phyloP scores from a whole-genome alignment of 352 stramenopile species.

The Globisporangium emineosum region DNA sequence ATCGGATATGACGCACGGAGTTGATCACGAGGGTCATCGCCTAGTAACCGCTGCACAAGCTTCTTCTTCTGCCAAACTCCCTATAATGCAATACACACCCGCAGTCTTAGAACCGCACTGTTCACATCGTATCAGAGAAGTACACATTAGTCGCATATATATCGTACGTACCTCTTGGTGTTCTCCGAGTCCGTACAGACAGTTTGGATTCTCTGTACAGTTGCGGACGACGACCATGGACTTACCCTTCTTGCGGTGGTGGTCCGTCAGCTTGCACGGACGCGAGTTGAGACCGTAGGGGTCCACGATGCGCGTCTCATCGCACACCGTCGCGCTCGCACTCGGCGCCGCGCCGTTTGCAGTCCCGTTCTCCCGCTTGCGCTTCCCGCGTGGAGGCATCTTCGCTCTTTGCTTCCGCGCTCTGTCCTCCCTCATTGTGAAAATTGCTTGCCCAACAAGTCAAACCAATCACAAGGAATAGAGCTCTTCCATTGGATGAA shows the following conservation, averaged over 20 bases:
- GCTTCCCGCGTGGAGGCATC: constrained; percentile 33
- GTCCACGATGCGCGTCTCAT: constrained; percentile 42
- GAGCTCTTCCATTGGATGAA: constrained; percentile 3
- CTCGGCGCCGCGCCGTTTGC: constrained; percentile 4
- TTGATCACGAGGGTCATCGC: constrained; percentile 63
- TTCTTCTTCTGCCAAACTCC: constrained; percentile 67
- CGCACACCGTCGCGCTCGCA: constrained; percentile 18
- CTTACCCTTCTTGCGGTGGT: constrained; percentile 56
- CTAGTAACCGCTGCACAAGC: constrained; percentile 51
- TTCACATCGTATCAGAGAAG: background rate
- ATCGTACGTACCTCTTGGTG: constrained; percentile 37
- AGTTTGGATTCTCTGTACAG: constrained; percentile 84
- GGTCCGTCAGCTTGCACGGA: constrained; percentile 55
- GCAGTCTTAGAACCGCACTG: background rate
- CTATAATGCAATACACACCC: constrained; percentile 17
- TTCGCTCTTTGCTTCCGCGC: background rate
- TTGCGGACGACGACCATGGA: constrained; percentile 38
- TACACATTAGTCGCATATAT: background rate
- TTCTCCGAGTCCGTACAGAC: constrained; percentile 81
- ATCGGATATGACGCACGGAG: constrained; percentile 27
- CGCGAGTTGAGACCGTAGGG: constrained; percentile 46
- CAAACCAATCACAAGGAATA: constrained; percentile 1
- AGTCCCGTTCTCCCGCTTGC: constrained; percentile 45
- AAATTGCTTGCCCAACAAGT: constrained; percentile 4
- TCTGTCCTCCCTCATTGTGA: constrained; percentile 14